Percentiles rank a stretch among this genome's conserved stretches.
Evolutionary conservation across 1,284 basidiomycete genomes (phyloP).

Genomic region (Puccinia hordei): DNA sequence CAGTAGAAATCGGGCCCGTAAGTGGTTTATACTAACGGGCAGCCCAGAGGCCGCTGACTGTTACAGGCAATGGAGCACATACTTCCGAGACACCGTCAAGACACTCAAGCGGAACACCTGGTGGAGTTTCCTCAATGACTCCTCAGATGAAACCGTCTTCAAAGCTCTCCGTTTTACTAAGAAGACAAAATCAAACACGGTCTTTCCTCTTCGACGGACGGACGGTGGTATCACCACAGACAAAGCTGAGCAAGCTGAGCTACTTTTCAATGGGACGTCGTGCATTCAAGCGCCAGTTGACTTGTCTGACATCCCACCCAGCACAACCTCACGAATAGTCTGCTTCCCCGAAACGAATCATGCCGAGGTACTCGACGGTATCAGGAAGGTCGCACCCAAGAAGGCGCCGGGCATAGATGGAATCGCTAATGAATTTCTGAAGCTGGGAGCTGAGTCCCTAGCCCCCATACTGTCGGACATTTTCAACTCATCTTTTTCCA

Average conservation of each 20-base stretch:
- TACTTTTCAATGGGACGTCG: not conserved
- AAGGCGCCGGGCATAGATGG: too few species aligned
- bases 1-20: not conserved
- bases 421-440: conserved; percentile 7
- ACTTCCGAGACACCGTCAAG: not conserved
- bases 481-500: not conserved
- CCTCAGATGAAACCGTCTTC: not conserved
- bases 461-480: not conserved
- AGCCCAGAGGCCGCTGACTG: not conserved
- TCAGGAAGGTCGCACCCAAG: not conserved
- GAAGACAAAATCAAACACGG: not conserved
- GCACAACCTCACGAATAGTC: not conserved
- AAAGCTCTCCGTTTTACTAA: not conserved
- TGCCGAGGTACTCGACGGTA: not conserved
- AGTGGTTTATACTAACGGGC: not conserved
- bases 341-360: not conserved
- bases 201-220: not conserved
- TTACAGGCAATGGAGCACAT: too few species aligned
- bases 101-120: not conserved
- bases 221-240: not conserved
- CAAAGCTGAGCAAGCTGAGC: conserved; percentile 15
- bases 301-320: not conserved
- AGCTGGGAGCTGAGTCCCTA: not conserved
- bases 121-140: not conserved
- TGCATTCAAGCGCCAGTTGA: not conserved